Conservation (phyloP, 2,329 filamentous ascomycete species). For the Stagonosporopsis tanaceti region DNA sequence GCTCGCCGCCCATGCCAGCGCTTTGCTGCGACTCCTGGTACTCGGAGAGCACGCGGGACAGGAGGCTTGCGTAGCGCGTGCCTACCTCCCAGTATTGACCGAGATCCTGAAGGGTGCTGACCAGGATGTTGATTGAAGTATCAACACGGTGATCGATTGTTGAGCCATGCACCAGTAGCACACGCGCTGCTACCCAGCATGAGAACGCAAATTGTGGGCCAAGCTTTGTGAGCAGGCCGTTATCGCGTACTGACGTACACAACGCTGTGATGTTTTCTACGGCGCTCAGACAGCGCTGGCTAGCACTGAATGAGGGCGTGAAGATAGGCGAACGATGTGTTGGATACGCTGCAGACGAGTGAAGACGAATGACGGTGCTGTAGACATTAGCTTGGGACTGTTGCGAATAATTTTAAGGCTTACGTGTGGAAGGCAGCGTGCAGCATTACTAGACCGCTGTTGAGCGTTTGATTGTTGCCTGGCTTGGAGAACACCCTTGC, state of each 20-base stretch:
- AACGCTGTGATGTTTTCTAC: constrained; percentile 76
- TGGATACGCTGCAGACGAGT: constrained; percentile 92
- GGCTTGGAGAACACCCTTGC: constrained; percentile 72
- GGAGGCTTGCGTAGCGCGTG: constrained; percentile 78
- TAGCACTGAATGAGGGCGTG: constrained; percentile 85
- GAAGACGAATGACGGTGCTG: constrained; percentile 82
- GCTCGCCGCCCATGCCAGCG: constrained; percentile 67
- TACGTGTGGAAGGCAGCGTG: constrained; percentile 88
- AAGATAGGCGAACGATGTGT: constrained; percentile 89
- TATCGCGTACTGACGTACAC: constrained; percentile 77
- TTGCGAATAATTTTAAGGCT: constrained; percentile 38
- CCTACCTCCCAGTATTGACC: constrained; percentile 87
- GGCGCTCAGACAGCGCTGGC: constrained; percentile 81
- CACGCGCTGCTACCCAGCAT: constrained; percentile 87
- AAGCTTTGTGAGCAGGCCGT: constrained; percentile 78
- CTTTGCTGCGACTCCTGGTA: constrained; percentile 78
- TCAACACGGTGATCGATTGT: constrained; percentile 86
- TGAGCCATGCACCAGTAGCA: constrained; percentile 87
- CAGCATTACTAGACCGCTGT: constrained; percentile 88
- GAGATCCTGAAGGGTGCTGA: constrained; percentile 81
- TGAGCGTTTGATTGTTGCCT: constrained; percentile 72
- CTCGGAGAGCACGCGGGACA: constrained; percentile 85
- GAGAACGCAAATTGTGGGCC: constrained; percentile 93
- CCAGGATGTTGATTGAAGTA: constrained; percentile 80
- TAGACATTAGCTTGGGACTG: constrained; percentile 27